Evolutionary conservation across 306 rosid species (phyloP), one percentile per base, ranked within the genome.

Genomic region (Vicia faba): DNA sequence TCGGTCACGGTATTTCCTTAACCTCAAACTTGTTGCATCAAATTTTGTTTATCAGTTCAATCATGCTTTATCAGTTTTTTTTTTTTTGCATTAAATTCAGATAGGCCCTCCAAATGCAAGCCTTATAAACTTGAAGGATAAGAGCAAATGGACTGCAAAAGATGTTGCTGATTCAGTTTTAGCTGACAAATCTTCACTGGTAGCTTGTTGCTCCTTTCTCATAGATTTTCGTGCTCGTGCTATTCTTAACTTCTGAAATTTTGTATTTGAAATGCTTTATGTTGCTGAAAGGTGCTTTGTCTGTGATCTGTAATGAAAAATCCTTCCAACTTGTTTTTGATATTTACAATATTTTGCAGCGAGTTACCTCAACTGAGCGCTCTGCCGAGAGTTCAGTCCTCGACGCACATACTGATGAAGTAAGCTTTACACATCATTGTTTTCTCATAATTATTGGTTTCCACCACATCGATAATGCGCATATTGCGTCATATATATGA

Each of bases 111-210:
- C 96, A 51, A 91, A 87, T 88, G 66, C 87, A 64, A 71, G 58
- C 78, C 69, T 76, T 68, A 61, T 90, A 86, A 90, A 90, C 77
- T 72, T 91, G 28, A 80, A 28, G 50, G 96, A 93, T 76, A 93
- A 88, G 87, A 93, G 83, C 72, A 72, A 79, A 71, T 93, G 99
- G 99, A 76, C 78, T 64, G 95, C 97, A 31, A 93, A 90, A 74
- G 89, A 82, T 50, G 99, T 93, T 66, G 96, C 96, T 65, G 97
- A 93, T 78, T 93, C 97, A 65, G 99, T 90, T 70, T 85, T 93
- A 82, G 80, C 99, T 29, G 97, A 90, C 69, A 93, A 91, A 77
- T 83, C 97, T 40, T 90, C 99, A 35, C 61, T 93, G 97, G 99
- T 93, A 93, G 75, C 53, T 25, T 13, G 7, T 57, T 44, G 1